A percentile compares a stretch with the other conserved stretches of the same genome.
phyloP scores from a whole-genome alignment of 352 stramenopile species.

The Phytopythium kandeliae region DNA sequence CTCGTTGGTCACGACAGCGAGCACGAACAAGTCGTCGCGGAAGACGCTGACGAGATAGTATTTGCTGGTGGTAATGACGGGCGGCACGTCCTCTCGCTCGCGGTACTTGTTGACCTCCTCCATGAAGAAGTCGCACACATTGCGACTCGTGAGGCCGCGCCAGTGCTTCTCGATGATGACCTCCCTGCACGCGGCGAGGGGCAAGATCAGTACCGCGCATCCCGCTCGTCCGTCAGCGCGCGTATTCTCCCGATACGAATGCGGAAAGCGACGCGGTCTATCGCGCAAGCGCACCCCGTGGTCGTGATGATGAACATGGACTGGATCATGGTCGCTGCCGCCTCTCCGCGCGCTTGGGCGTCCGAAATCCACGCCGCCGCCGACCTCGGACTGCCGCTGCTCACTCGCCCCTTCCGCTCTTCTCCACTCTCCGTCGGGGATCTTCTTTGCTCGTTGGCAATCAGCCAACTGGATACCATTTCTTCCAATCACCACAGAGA shows the following conservation, averaged over 20 bases:
- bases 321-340: conserved; percentile 89
- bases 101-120: conserved; percentile 93
- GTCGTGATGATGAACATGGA: conserved; percentile 97
- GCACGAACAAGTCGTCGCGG: conserved; percentile 92
- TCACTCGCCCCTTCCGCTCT: background rate
- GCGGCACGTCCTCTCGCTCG: conserved; percentile 80
- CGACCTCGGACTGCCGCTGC: background rate
- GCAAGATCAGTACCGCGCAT: no score
- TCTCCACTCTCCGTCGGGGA: background rate
- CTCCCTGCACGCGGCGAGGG: conserved; percentile 86
- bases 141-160: conserved; percentile 91
- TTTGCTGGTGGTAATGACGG: conserved; percentile 85
- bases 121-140: conserved; percentile 98
- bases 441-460: background rate
- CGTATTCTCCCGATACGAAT: no score
- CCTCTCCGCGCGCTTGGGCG: background rate
- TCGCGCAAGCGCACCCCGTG: conserved; percentile 65
- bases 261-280: no score
- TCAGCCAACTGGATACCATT: background rate
- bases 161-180: conserved; percentile 99
- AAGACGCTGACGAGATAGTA: conserved; percentile 92
- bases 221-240: no score
- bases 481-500: no score
- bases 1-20: conserved; percentile 94
- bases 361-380: background rate